Percentiles rank a stretch among this genome's conserved stretches.
Conservation (phyloP, 768 basidiomycete species). For the Lactarius akahatsu region DNA sequence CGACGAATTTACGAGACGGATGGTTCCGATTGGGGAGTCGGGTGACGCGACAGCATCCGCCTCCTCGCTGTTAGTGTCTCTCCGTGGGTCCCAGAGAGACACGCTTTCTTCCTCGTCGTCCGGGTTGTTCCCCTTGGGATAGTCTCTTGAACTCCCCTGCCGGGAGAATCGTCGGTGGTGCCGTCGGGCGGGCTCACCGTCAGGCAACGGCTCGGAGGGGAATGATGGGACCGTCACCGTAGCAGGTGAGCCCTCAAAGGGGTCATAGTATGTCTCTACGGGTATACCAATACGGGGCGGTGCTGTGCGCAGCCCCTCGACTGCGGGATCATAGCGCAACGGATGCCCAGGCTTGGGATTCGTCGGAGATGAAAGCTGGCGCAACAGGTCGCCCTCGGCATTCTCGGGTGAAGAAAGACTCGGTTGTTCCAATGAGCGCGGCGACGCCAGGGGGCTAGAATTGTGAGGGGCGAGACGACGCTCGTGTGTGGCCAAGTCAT, state of each 20-base stretch:
- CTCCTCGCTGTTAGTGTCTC: constrained; percentile 11
- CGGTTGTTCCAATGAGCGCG: background rate
- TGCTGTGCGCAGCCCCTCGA: constrained; percentile 18
- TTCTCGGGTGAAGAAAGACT: background rate
- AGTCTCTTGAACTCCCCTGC: constrained; percentile 41
- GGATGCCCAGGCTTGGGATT: background rate
- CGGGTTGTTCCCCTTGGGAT: constrained; percentile 39
- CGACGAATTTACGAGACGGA: constrained; percentile 24
- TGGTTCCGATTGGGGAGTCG: constrained; percentile 21
- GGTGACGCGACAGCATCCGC: background rate
- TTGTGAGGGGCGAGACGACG: constrained; percentile 36
- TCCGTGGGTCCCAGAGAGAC: constrained; percentile 43
- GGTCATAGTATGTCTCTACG: constrained; percentile 6
- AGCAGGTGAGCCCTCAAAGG: constrained; percentile 17
- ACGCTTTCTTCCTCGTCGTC: constrained; percentile 64
- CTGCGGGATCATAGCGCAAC: background rate
- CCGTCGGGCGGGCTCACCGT: background rate
- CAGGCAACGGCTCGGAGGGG: background rate
- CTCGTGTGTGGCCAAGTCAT: constrained; percentile 46
- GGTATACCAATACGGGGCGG: constrained; percentile 18
- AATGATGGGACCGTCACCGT: constrained; percentile 15
- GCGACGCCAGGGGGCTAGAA: constrained; percentile 12
- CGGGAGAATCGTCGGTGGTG: constrained; percentile 38
- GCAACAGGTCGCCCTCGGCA: background rate
- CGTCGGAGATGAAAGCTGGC: background rate